Percentiles rank a stretch among this genome's conserved stretches.
Evolutionary conservation across 2,329 filamentous ascomycete genomes (phyloP).

Genomic region (Venturia effusa): DNA sequence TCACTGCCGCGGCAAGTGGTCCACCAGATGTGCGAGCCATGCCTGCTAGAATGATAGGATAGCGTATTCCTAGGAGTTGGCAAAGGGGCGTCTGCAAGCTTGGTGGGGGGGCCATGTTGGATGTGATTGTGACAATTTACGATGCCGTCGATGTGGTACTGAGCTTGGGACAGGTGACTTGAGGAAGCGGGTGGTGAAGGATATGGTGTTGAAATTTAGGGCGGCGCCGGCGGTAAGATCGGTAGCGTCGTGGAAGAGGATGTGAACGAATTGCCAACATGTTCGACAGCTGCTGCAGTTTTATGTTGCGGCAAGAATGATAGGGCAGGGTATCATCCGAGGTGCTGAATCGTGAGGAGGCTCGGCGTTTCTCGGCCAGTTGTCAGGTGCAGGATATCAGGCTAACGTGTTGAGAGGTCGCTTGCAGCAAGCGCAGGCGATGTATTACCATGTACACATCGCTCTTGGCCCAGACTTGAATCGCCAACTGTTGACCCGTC

Average conservation of each 20-base stretch:
- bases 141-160: not conserved
- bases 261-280: not conserved
- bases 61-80: constrained; percentile 66
- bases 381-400: no score
- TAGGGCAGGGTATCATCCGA: not conserved
- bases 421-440: not conserved
- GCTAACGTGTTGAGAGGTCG: not conserved
- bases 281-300: not conserved
- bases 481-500: not conserved
- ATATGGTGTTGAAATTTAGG: not conserved
- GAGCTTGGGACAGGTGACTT: not conserved
- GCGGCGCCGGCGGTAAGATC: not conserved
- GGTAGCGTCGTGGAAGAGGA: not conserved
- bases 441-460: not conserved
- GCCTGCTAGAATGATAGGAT: constrained; percentile 84
- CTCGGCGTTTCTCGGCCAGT: not conserved
- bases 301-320: not conserved
- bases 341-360: not conserved
- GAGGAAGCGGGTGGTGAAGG: not conserved
- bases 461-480: not conserved
- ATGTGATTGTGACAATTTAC: not conserved
- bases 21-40: constrained; percentile 83
- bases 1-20: constrained; percentile 71
- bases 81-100: constrained; percentile 68
- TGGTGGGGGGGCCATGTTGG: constrained; percentile 14